Evolutionary conservation across 2,329 filamentous ascomycete species (phyloP).

Genomic region (Alternaria angustiovoidea): DNA sequence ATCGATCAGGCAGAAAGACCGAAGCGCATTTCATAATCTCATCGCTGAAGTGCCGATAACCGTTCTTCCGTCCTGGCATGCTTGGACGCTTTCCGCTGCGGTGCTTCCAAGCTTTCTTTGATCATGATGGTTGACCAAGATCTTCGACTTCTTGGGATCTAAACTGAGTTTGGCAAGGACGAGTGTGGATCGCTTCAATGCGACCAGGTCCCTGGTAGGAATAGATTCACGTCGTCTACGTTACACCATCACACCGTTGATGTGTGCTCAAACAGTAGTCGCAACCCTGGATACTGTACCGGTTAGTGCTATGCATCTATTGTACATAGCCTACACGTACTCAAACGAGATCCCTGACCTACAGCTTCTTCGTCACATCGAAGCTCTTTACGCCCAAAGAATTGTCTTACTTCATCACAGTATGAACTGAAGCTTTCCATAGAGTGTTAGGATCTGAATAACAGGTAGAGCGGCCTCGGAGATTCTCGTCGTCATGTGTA

Average conservation of each 20-base stretch:
- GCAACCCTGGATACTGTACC: neutral
- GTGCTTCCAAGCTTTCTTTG: slow-evolving; percentile 6
- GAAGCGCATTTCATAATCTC: neutral
- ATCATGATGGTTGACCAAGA: slow-evolving; percentile 10
- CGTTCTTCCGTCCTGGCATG: slow-evolving; percentile 15
- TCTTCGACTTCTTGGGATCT: slow-evolving; percentile 4
- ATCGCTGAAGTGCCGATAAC: slow-evolving; percentile 12
- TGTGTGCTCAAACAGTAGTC: neutral
- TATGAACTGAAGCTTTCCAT: neutral
- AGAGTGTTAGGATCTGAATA: neutral
- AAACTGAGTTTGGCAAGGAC: neutral
- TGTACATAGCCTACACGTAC: neutral
- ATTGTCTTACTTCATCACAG: neutral
- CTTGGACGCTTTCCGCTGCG: slow-evolving; percentile 4
- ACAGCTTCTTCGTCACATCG: neutral
- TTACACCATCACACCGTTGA: neutral
- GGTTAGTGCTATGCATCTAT: neutral
- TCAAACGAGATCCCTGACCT: neutral
- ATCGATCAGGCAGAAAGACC: slow-evolving; percentile 10
- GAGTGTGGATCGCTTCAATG: slow-evolving; percentile 1
- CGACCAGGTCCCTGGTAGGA: slow-evolving; percentile 1
- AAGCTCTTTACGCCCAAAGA: neutral
- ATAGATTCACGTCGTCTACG: neutral
- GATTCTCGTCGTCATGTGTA: neutral
- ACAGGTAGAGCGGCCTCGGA: neutral